phyloP scores from a whole-genome alignment of 1,284 basidiomycete genomes.

The Kwoniella shivajii region DNA sequence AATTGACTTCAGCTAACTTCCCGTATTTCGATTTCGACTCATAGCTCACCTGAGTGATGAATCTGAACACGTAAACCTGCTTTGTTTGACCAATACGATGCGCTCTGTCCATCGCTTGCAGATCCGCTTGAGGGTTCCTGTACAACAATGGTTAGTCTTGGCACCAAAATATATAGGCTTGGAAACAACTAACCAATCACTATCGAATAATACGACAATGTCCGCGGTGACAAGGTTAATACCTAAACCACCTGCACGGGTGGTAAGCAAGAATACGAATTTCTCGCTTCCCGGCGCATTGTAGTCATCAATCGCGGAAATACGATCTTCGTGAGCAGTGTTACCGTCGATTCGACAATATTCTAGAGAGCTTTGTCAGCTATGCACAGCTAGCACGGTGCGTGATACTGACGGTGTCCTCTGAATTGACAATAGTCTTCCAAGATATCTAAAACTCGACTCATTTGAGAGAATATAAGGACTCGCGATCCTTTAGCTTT shows the following conservation, averaged over 20 bases:
- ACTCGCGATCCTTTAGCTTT: slow-evolving; percentile 91
- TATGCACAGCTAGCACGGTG: neutral
- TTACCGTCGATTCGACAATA: slow-evolving; percentile 97
- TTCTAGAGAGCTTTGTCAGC: slow-evolving; percentile 58
- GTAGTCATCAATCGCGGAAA: slow-evolving; percentile 94
- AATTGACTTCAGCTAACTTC: neutral
- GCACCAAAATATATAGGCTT: neutral
- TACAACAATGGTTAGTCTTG: neutral
- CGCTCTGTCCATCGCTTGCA: slow-evolving; percentile 99
- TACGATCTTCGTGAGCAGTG: slow-evolving; percentile 95
- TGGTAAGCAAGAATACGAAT: slow-evolving; percentile 96
- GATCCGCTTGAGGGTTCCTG: slow-evolving; percentile 96
- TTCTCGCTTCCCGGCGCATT: slow-evolving; percentile 94
- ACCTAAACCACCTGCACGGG: slow-evolving; percentile 95
- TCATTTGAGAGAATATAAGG: slow-evolving; percentile 99
- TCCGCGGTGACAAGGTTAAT: slow-evolving; percentile 97
- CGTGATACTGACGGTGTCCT: slow-evolving; percentile 69
- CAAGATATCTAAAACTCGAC: slow-evolving; percentile 89
- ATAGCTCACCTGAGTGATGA: slow-evolving; percentile 77
- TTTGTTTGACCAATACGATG: slow-evolving; percentile 99
- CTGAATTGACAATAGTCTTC: slow-evolving; percentile 98
- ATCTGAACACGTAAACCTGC: slow-evolving; percentile 97
- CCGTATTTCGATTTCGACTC: neutral
- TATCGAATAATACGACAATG: slow-evolving; percentile 95
- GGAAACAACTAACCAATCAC: slow-evolving; percentile 71